Percentiles rank a stretch among this genome's conserved stretches.
These are phyloP conservation scores for Dactylonectria macrodidyma DNA, from an alignment of 2,329 filamentous ascomycete species.

Conservation along the genomic window DNA sequence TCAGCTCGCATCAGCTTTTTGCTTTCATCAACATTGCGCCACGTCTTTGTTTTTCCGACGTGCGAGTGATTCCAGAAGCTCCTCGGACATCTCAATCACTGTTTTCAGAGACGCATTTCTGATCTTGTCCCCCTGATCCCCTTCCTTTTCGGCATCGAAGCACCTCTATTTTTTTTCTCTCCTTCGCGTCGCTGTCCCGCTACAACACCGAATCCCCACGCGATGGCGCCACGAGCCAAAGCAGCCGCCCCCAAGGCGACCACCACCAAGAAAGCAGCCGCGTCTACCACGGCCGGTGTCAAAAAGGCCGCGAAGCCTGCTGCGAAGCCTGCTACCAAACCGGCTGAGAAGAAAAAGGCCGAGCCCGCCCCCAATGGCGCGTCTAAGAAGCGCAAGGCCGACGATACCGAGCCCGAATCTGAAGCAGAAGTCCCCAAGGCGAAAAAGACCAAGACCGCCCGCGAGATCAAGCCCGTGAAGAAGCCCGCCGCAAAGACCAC, in stretches of 20 bases:
- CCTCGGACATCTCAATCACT: background rate
- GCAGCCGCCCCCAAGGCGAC: slow-evolving; percentile 45
- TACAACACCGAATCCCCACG: slow-evolving; percentile 34
- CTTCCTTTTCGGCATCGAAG: slow-evolving; percentile 14
- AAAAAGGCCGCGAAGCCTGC: slow-evolving; percentile 45
- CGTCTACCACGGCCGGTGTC: slow-evolving; percentile 35
- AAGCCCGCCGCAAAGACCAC: slow-evolving; percentile 45
- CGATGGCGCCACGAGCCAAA: slow-evolving; percentile 53
- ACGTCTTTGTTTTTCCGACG: background rate
- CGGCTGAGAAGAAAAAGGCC: slow-evolving; percentile 40
- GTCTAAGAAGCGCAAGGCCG: slow-evolving; percentile 49
- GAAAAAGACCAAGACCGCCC: slow-evolving; percentile 48
- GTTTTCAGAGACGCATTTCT: background rate
- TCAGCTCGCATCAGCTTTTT: slow-evolving; percentile 23
- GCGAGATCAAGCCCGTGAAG: slow-evolving; percentile 47
- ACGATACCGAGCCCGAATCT: slow-evolving; percentile 47
- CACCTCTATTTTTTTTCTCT: slow-evolving; percentile 5
- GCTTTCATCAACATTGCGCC: slow-evolving; percentile 33
- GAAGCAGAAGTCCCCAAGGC: slow-evolving; percentile 47
- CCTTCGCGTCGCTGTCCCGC: slow-evolving; percentile 23
- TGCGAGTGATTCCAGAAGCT: slow-evolving; percentile 3
- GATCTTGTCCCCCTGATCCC: background rate
- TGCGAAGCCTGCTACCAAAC: slow-evolving; percentile 36
- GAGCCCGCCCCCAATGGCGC: slow-evolving; percentile 43
- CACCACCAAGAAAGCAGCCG: slow-evolving; percentile 46